Evolutionary conservation across 2,329 filamentous ascomycete genomes (phyloP).

Genomic region (Botrytis cinerea): DNA sequence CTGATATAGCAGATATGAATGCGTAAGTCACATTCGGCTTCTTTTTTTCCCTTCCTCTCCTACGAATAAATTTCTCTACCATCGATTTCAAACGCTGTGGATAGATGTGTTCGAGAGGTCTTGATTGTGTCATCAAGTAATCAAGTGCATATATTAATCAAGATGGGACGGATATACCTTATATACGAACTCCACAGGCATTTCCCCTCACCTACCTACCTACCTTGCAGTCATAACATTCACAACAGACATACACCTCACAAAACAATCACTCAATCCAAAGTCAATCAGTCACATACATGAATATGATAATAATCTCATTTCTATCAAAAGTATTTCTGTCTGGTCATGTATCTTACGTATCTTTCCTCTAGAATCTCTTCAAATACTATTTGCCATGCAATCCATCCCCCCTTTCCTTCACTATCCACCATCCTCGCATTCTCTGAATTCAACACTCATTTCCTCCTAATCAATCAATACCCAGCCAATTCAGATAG

Average conservation of each 20-base stretch:
- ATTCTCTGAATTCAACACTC: background rate
- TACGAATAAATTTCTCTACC: no score
- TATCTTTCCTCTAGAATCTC: background rate
- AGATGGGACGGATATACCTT: background rate
- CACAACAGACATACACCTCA: background rate
- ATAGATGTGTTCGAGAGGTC: no score
- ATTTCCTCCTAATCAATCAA: background rate
- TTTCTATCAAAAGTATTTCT: constrained; percentile 13
- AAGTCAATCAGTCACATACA: background rate
- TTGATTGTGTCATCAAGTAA: background rate
- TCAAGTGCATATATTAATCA: background rate
- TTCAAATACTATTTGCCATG: background rate
- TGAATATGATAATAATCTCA: constrained; percentile 11
- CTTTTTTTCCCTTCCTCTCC: no score
- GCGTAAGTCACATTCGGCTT: no score
- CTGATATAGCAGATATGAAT: no score
- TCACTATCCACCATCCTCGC: background rate
- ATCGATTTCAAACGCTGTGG: no score
- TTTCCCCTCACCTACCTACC: background rate
- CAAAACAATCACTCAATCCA: background rate
- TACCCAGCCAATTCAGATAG: constrained; percentile 6
- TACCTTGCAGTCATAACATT: background rate
- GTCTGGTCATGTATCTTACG: background rate
- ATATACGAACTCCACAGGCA: background rate
- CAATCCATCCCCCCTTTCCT: background rate